Conservation (phyloP, 208 protist species). For the Balamuthia mandrillaris region DNA sequence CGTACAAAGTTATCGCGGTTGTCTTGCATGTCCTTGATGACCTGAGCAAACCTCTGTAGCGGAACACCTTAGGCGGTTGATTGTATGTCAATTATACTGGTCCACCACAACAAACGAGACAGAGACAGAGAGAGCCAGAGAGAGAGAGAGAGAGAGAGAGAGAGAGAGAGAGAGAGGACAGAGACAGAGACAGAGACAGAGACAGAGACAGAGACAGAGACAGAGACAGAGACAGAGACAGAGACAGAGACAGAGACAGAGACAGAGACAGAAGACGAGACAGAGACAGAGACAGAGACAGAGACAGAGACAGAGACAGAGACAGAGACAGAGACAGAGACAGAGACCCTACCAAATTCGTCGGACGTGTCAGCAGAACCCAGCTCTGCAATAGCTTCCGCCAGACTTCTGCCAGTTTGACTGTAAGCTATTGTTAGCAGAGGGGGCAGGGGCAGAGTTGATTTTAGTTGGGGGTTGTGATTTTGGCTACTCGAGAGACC, state of each 20-base stretch:
- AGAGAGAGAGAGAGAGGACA: too few relatives aligned
- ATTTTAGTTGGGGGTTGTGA: not conserved
- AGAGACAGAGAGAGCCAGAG: not conserved
- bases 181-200: too few relatives aligned
- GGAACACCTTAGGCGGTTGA: not conserved
- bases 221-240: too few relatives aligned
- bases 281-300: too few relatives aligned
- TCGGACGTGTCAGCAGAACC: too few relatives aligned
- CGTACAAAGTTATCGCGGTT: not conserved
- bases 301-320: too few relatives aligned
- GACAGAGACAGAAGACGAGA: too few relatives aligned
- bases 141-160: not conserved
- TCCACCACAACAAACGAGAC: not conserved
- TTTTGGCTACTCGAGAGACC: not conserved
- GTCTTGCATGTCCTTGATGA: not conserved
- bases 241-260: too few relatives aligned
- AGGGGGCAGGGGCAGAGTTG: not conserved
- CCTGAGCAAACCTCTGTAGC: not conserved
- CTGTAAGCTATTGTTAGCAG: too few relatives aligned
- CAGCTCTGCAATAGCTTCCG: not conserved
- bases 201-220: too few relatives aligned
- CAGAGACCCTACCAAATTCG: too few relatives aligned
- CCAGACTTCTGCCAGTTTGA: not conserved
- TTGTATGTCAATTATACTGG: not conserved
- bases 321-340: too few relatives aligned